A percentile compares a stretch with the other conserved stretches of the same genome.
Evolutionary conservation across 768 basidiomycete species (phyloP).

Genomic region (Myochromella boudieri): DNA sequence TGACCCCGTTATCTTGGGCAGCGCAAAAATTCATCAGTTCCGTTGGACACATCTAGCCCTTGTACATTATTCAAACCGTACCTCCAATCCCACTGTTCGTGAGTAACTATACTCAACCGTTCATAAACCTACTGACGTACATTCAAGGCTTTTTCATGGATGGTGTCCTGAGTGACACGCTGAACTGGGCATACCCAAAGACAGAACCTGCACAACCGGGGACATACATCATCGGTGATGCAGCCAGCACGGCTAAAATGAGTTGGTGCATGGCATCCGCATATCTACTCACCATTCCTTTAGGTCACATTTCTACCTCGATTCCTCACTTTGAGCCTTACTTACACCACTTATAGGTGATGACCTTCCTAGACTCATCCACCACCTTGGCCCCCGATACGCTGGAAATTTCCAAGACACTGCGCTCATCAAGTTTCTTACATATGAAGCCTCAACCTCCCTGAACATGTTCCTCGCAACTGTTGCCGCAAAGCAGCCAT

Average conservation of each 20-base stretch:
- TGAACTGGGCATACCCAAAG: conserved; percentile 67
- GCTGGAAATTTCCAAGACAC: conserved; percentile 74
- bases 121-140: not conserved
- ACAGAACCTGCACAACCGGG: conserved; percentile 36
- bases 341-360: conserved; percentile 44
- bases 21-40: conserved; percentile 46
- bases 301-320: conserved; percentile 39
- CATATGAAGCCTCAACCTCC: conserved; percentile 83
- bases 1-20: conserved; percentile 41
- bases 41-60: conserved; percentile 76
- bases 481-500: conserved; percentile 33
- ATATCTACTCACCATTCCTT: conserved; percentile 56
- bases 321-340: not conserved
- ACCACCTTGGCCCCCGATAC: conserved; percentile 83
- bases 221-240: conserved; percentile 59
- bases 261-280: conserved; percentile 73
- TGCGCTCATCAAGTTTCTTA: conserved; percentile 69
- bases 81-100: conserved; percentile 62
- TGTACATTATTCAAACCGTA: conserved; percentile 61
- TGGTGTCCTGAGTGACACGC: conserved; percentile 61
- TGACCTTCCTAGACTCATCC: conserved; percentile 70
- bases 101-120: conserved; percentile 22
- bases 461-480: conserved; percentile 74
- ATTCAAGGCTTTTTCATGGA: conserved; percentile 70
- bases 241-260: conserved; percentile 38